phyloP scores from a whole-genome alignment of 2,329 filamentous ascomycete species.

The Pseudogymnoascus sp. region DNA sequence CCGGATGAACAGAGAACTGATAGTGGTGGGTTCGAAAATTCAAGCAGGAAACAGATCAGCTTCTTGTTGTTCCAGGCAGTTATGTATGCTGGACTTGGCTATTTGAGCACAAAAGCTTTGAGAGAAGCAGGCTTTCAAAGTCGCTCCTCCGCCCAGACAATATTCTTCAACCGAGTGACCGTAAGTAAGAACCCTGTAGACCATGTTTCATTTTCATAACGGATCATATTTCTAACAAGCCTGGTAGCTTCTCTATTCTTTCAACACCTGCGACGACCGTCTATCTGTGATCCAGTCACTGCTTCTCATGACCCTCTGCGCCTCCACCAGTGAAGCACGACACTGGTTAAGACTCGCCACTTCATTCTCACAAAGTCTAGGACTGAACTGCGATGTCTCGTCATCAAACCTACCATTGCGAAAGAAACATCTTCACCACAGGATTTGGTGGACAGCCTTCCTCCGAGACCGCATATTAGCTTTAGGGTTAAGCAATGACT shows the following conservation, averaged over 20 bases:
- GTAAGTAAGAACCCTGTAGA: constrained; percentile 10
- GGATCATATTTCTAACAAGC: neutral
- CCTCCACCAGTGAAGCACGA: neutral
- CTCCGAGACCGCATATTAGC: neutral
- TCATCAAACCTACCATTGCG: neutral
- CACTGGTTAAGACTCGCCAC: neutral
- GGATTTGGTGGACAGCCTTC: constrained; percentile 1
- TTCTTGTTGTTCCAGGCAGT: constrained; percentile 22
- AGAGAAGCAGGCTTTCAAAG: constrained; percentile 16
- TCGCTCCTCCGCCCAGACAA: constrained; percentile 13
- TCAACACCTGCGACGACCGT: constrained; percentile 19
- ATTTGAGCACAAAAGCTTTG: constrained; percentile 13
- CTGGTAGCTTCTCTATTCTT: constrained; percentile 18
- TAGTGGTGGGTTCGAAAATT: neutral
- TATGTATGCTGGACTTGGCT: constrained; percentile 19
- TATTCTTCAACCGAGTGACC: constrained; percentile 17
- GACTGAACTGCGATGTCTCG: neutral
- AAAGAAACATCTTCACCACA: neutral
- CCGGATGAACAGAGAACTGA: neutral
- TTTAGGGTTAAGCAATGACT: neutral
- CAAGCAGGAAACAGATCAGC: constrained; percentile 9
- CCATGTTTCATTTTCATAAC: neutral
- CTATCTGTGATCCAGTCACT: constrained; percentile 17
- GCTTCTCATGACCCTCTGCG: constrained; percentile 17
- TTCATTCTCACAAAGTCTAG: neutral